These are phyloP conservation scores for Diutina scorzettiae DNA, from an alignment of 1,139 yeast species.

Conservation along the genomic window DNA sequence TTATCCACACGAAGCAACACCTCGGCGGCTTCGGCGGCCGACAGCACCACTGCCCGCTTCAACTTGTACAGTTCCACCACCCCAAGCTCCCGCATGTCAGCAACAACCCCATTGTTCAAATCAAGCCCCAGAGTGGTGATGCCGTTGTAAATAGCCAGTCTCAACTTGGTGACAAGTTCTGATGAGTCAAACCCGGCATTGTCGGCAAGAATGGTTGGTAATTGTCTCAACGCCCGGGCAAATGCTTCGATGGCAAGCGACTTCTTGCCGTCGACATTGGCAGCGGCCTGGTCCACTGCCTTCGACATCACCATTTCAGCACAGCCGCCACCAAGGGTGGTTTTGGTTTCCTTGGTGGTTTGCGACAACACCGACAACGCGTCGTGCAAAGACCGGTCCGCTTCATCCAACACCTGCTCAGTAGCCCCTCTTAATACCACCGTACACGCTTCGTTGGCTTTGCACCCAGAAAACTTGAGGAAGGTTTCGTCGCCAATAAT, in stretches of 20 bases:
- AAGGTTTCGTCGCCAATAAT: slow-evolving; percentile 84
- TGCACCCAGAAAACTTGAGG: slow-evolving; percentile 87
- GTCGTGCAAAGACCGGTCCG: slow-evolving; percentile 94
- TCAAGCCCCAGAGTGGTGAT: slow-evolving; percentile 87
- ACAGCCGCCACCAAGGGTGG: slow-evolving; percentile 96
- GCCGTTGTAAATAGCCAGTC: slow-evolving; percentile 90
- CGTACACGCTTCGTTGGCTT: slow-evolving; percentile 95
- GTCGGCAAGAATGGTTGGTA: slow-evolving; percentile 92
- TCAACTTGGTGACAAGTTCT: slow-evolving; percentile 79
- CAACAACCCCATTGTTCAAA: slow-evolving; percentile 69
- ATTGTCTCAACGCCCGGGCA: slow-evolving; percentile 86
- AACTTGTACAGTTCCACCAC: slow-evolving; percentile 86
- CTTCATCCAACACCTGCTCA: slow-evolving; percentile 90
- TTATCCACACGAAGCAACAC: slow-evolving; percentile 90
- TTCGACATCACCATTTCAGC: slow-evolving; percentile 97
- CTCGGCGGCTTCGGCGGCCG: slow-evolving; percentile 97
- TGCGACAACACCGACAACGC: slow-evolving; percentile 93
- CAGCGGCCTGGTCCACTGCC: slow-evolving; percentile 93
- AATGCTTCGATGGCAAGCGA: slow-evolving; percentile 91
- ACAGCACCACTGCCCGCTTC: slow-evolving; percentile 88
- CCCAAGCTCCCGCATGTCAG: slow-evolving; percentile 91
- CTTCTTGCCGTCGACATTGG: slow-evolving; percentile 86
- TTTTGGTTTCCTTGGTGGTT: slow-evolving; percentile 88
- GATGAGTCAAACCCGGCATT: slow-evolving; percentile 96
- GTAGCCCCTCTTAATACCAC: slow-evolving; percentile 95